Evolutionary conservation across 371 early-diverging fungal species (phyloP), one percentile per base, ranked within the genome.

Genomic region (Mortierella sp.): DNA sequence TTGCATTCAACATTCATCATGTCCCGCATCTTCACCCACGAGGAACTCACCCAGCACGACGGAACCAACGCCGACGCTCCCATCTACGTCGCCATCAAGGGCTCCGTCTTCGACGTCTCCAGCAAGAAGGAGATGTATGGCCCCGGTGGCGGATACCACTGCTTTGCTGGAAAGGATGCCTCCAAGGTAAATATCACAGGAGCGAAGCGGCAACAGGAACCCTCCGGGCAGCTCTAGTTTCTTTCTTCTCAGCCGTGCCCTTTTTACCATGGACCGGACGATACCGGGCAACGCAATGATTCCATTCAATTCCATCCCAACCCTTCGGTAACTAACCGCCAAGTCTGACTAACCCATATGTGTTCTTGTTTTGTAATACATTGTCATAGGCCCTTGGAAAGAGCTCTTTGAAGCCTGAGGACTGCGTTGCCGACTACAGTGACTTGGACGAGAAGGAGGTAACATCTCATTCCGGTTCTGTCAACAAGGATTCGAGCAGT

Each of bases 81-180:
- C 53, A 93, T 96, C 75, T 97, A 96, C 80, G 91, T 97, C 53
- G 96, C 95, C 64, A 93, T 97, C 83, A 95, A 94, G 75, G 96
- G 96, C 11, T 88, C 89, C 67, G 90, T 97, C 24, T 97, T 94
- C 79, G 96, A 97, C 77, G 97, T 97, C 13, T 88, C 92, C n/a
- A 86, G 83, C 50, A 95, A 94, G 74, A 87, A 87, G 26, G 89
- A 89, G 37, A 88, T 92, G 71, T 97, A 97, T 79, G 94, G 93
- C 16, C 89, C 90, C 54, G 94, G 91, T 31, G 88, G 88, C 37
- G 90, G 92, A 34, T 96, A 97, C 81, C 88, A 88, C 73, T 90
- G 92, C 70, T 96, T 97, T 88, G 88, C 95, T 40, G 96, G 97
- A 71, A 94, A 94, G 83, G 96, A 97, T 80, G 95, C 96, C 21